These are phyloP conservation scores for Sarocladiaceae sp. DNA, from an alignment of 2,329 filamentous ascomycete species.

Conservation along the genomic window DNA sequence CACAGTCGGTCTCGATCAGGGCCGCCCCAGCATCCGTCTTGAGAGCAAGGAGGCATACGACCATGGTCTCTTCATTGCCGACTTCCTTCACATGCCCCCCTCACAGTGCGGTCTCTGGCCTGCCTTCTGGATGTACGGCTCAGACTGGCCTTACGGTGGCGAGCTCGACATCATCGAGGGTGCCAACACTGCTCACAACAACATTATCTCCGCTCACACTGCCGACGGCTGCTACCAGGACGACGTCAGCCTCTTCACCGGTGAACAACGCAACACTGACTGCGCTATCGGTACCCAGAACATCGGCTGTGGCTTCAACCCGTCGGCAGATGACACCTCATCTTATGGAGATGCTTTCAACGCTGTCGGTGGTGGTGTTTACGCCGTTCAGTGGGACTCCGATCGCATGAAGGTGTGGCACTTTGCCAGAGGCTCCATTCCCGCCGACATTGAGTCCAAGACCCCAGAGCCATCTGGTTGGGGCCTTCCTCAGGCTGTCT, in stretches of 20 bases:
- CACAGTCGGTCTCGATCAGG: constrained; percentile 24
- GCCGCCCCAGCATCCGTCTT: constrained; percentile 60
- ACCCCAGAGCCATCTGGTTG: constrained; percentile 61
- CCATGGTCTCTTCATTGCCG: constrained; percentile 66
- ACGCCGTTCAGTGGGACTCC: constrained; percentile 62
- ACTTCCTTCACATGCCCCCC: constrained; percentile 69
- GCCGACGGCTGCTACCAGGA: constrained; percentile 25
- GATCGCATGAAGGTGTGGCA: constrained; percentile 70
- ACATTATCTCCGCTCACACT: constrained; percentile 62
- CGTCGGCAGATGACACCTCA: constrained; percentile 34
- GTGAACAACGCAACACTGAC: constrained; percentile 25
- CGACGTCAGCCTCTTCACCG: constrained; percentile 18
- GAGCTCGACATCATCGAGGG: constrained; percentile 71
- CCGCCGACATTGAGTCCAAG: constrained; percentile 56
- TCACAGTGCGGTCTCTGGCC: constrained; percentile 71
- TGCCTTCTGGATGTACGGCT: constrained; percentile 57
- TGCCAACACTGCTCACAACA: constrained; percentile 55
- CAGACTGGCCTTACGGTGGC: constrained; percentile 57
- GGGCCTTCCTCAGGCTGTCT: constrained; percentile 65
- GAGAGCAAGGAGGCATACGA: constrained; percentile 61
- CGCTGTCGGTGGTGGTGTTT: constrained; percentile 60
- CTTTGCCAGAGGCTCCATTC: constrained; percentile 63
- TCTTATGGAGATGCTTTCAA: constrained; percentile 66
- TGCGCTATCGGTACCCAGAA: constrained; percentile 33
- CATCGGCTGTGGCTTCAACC: constrained; percentile 41